Percentiles rank a stretch among this genome's conserved stretches.
Conservation (phyloP, 345 rosid genomes). For the Geranium rotundifolium region DNA sequence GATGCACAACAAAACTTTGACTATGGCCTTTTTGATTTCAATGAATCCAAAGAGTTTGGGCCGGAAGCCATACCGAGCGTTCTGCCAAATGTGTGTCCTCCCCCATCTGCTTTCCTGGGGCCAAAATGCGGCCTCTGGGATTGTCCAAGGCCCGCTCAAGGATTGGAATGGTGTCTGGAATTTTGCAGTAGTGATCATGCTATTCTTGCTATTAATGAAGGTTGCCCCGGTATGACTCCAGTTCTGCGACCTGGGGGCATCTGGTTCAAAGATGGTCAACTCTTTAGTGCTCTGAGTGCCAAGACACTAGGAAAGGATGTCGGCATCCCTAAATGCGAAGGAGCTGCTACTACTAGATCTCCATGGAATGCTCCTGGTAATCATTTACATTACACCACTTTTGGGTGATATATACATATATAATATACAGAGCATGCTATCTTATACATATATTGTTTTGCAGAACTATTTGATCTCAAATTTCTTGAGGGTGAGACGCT, state of each 20-base stretch:
- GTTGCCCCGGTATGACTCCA: conserved; percentile 48
- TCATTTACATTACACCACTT: too few species aligned
- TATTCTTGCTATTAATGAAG: conserved; percentile 50
- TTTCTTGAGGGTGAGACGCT: conserved; percentile 58
- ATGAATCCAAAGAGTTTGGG: conserved; percentile 21
- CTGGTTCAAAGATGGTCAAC: conserved; percentile 56
- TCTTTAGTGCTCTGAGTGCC: conserved; percentile 48
- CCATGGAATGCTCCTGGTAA: conserved; percentile 86
- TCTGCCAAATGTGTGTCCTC: conserved; percentile 37
- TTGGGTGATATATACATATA: too few species aligned
- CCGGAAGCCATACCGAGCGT: conserved; percentile 19
- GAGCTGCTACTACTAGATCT: conserved; percentile 68
- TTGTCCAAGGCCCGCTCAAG: conserved; percentile 78
- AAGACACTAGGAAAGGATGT: conserved; percentile 67
- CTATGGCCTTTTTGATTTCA: conserved; percentile 22
- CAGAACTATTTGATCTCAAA: conserved; percentile 65
- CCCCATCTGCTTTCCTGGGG: conserved; percentile 74
- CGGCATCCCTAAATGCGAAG: conserved; percentile 82
- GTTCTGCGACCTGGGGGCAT: conserved; percentile 70
- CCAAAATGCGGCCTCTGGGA: conserved; percentile 93
- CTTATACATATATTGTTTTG: conserved; percentile 1
- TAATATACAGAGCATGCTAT: too few species aligned
- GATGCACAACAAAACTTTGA: conserved; percentile 33
- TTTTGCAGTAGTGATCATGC: conserved; percentile 76
- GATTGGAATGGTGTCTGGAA: conserved; percentile 38